Conservation (phyloP, 2,329 filamentous ascomycete genomes). For the Cytospora piceicola region DNA sequence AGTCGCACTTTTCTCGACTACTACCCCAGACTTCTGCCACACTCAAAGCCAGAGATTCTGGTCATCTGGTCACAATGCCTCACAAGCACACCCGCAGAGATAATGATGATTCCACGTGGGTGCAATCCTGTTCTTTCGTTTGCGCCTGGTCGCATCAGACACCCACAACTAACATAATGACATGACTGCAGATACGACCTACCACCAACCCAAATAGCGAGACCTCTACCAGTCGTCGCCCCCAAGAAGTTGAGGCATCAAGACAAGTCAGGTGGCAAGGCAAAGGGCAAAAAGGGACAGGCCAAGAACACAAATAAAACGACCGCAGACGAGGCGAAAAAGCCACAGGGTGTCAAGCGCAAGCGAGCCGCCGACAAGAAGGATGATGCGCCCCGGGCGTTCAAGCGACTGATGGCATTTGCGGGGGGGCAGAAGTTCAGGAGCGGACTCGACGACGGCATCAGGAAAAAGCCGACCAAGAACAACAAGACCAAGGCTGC, state of each 20-base stretch:
- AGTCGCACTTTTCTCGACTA: neutral
- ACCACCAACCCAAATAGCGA: constrained; percentile 53
- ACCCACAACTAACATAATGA: constrained; percentile 8
- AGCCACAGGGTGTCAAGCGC: constrained; percentile 51
- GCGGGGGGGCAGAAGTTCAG: constrained; percentile 63
- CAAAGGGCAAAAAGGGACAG: constrained; percentile 42
- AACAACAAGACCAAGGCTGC: constrained; percentile 39
- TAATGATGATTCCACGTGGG: constrained; percentile 57
- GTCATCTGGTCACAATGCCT: constrained; percentile 62
- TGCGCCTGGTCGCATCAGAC: constrained; percentile 5
- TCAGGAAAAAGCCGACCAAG: constrained; percentile 34
- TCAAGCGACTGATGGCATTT: constrained; percentile 81
- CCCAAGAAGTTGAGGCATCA: constrained; percentile 30
- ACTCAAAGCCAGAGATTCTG: neutral
- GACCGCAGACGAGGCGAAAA: constrained; percentile 33
- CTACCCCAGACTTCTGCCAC: constrained; percentile 9
- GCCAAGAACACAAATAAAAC: constrained; percentile 38
- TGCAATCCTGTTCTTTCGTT: constrained; percentile 13
- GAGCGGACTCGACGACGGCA: constrained; percentile 74
- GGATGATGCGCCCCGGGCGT: constrained; percentile 87
- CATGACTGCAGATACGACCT: constrained; percentile 48
- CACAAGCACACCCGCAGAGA: constrained; percentile 80
- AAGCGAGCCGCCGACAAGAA: constrained; percentile 50
- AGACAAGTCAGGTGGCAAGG: constrained; percentile 11
- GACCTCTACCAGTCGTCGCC: constrained; percentile 52